Conservation (phyloP, 352 stramenopile genomes). For the Thalassiosira exigua region DNA sequence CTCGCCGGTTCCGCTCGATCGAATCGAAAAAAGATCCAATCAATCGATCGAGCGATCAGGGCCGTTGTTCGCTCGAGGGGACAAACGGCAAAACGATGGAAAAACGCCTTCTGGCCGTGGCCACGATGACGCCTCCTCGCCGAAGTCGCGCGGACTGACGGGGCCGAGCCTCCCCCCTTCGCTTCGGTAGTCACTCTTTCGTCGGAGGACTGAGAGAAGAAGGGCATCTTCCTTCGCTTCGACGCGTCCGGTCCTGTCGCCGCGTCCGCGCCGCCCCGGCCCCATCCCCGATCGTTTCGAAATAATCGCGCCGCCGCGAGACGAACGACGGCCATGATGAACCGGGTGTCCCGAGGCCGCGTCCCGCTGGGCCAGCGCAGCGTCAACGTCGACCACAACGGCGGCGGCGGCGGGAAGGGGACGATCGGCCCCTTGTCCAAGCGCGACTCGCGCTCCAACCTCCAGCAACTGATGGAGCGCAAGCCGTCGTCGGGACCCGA, state of each 20-base stretch:
- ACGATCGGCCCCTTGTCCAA: conserved; percentile 8
- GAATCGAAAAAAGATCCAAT: too few relatives aligned
- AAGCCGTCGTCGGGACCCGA: not conserved
- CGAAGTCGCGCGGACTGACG: not conserved
- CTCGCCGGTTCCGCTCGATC: too few relatives aligned
- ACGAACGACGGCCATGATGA: not conserved
- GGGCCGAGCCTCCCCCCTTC: not conserved
- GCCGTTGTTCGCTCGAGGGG: too few relatives aligned
- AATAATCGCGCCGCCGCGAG: not conserved
- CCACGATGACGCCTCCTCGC: not conserved
- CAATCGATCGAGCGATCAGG: too few relatives aligned
- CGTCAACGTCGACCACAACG: conserved; percentile 13
- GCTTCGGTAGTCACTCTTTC: not conserved
- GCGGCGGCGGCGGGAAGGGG: not conserved
- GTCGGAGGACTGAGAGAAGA: not conserved
- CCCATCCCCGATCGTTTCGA: not conserved
- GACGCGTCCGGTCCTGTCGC: not conserved
- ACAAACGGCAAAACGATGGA: not conserved
- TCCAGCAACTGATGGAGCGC: not conserved
- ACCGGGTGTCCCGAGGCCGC: not conserved
- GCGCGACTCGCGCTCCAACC: not conserved
- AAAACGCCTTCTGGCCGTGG: not conserved
- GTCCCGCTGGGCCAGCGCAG: conserved; percentile 6
- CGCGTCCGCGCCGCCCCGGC: not conserved
- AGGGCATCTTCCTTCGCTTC: not conserved